phyloP scores from a whole-genome alignment of 108 stramenopile species.

The Cyclotella atomus region DNA sequence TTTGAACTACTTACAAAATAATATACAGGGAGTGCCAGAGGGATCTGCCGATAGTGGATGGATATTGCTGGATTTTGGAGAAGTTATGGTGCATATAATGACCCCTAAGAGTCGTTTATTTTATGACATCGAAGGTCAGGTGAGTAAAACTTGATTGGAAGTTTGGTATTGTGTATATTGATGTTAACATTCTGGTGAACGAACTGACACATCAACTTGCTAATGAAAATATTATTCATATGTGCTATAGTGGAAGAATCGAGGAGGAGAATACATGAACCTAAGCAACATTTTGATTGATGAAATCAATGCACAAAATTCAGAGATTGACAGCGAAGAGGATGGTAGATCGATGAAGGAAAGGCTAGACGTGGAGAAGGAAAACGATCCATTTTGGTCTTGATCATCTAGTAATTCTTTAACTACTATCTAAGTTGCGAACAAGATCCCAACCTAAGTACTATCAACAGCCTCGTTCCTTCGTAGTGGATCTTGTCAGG shows the following conservation, averaged over 20 bases:
- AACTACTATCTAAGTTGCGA: too few relatives aligned
- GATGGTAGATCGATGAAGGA: constrained; percentile 27
- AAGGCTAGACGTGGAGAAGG: constrained; percentile 38
- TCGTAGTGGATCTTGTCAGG: too few relatives aligned
- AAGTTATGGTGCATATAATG: constrained; percentile 93
- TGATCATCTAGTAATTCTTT: too few relatives aligned
- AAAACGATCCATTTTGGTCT: constrained; percentile 88
- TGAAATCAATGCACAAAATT: constrained; percentile 8
- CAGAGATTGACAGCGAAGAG: constrained; percentile 3
- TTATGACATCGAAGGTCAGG: constrained; percentile 89
- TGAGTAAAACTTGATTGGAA: constrained; percentile 2
- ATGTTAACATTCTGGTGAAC: not conserved
- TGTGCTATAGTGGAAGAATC: constrained; percentile 13
- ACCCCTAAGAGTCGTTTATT: constrained; percentile 86
- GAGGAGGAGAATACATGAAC: constrained; percentile 66
- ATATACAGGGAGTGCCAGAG: constrained; percentile 78
- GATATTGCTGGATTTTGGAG: constrained; percentile 93
- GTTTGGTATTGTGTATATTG: not conserved
- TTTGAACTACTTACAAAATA: too few relatives aligned
- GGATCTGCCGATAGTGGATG: constrained; percentile 91
- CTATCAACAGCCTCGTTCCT: too few relatives aligned
- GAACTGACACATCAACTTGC: not conserved
- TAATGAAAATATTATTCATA: not conserved
- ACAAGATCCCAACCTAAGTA: too few relatives aligned
- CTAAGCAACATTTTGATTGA: constrained; percentile 61